Conservation (phyloP, 225 moss, liverwort and hornwort species). For the Marchantia polymorpha region DNA sequence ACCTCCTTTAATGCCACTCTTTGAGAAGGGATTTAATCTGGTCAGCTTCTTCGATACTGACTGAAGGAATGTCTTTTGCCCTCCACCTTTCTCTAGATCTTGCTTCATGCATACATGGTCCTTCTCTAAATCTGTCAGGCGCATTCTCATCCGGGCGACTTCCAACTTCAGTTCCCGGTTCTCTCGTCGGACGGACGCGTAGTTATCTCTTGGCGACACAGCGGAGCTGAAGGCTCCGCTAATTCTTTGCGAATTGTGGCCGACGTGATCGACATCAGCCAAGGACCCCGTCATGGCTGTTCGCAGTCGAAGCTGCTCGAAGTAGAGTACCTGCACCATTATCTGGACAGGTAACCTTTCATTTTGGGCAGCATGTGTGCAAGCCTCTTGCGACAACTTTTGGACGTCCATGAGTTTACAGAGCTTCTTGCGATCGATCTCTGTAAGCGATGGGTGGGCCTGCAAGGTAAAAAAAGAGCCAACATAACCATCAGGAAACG, state of each 20-base stretch:
- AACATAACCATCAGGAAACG: not conserved
- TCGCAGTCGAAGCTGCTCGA: slow-evolving; percentile 91
- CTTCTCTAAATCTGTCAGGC: slow-evolving; percentile 88
- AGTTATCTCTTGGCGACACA: slow-evolving; percentile 85
- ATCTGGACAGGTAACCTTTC: slow-evolving; percentile 95
- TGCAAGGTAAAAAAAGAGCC: slow-evolving; percentile 23
- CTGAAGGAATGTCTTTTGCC: slow-evolving; percentile 57
- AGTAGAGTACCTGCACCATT: slow-evolving; percentile 97
- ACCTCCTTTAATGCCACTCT: slow-evolving; percentile 48
- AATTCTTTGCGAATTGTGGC: slow-evolving; percentile 65
- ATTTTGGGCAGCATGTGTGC: slow-evolving; percentile 96
- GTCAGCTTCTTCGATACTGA: slow-evolving; percentile 87
- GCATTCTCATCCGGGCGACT: slow-evolving; percentile 97
- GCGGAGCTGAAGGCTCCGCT: slow-evolving; percentile 78
- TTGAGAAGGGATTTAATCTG: slow-evolving; percentile 85
- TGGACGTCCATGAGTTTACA: slow-evolving; percentile 99
- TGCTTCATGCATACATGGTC: slow-evolving; percentile 93
- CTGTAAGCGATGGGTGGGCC: slow-evolving; percentile 88
- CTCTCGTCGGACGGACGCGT: slow-evolving; percentile 81
- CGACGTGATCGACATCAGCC: slow-evolving; percentile 47
- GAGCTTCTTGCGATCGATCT: slow-evolving; percentile 82
- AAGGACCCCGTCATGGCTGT: slow-evolving; percentile 67
- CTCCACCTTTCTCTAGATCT: slow-evolving; percentile 66
- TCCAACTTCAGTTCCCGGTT: slow-evolving; percentile 95
- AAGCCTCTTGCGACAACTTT: slow-evolving; percentile 96